Conservation (phyloP, 116 monocot species). For the Thalassia testudinum region DNA sequence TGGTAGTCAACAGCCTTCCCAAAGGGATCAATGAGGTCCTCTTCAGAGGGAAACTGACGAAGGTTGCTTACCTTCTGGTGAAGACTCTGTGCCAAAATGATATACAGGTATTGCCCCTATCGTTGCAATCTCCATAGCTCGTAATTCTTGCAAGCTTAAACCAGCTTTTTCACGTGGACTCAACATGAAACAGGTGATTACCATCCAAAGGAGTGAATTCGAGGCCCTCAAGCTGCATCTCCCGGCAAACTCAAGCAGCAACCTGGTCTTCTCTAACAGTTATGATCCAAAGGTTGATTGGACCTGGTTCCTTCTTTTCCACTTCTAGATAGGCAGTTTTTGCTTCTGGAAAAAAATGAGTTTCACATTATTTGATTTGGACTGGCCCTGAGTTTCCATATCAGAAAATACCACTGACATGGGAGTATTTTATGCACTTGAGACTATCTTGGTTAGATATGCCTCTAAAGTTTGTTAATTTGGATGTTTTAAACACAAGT, state of each 20-base stretch:
- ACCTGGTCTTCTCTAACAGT: slow-evolving; percentile 28
- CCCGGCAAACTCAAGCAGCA: slow-evolving; percentile 4
- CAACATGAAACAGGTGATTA: slow-evolving; percentile 58
- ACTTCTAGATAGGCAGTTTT: no score
- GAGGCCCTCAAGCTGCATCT: slow-evolving; percentile 37
- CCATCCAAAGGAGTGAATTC: slow-evolving; percentile 36
- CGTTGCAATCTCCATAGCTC: not conserved
- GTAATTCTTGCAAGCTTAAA: not conserved
- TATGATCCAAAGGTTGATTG: slow-evolving; percentile 19
- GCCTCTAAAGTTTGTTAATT: no score
- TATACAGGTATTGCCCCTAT: slow-evolving; percentile 32
- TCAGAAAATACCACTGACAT: no score
- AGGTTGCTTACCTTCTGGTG: slow-evolving; percentile 31
- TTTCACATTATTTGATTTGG: no score
- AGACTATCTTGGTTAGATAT: no score
- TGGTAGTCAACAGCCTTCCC: slow-evolving; percentile 63
- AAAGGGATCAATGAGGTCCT: slow-evolving; percentile 41
- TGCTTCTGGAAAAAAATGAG: no score
- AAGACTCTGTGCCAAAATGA: slow-evolving; percentile 38
- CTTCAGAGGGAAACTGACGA: slow-evolving; percentile 41
- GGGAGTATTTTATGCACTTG: no score
- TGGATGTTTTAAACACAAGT: no score
- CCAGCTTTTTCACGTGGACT: not conserved
- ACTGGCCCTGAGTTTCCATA: no score
- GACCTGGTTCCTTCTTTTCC: not conserved